A percentile compares a stretch with the other conserved stretches of the same genome.
These are phyloP conservation scores for Papiliotrema terrestris DNA, from an alignment of 1,284 basidiomycete species.

Conservation along the genomic window DNA sequence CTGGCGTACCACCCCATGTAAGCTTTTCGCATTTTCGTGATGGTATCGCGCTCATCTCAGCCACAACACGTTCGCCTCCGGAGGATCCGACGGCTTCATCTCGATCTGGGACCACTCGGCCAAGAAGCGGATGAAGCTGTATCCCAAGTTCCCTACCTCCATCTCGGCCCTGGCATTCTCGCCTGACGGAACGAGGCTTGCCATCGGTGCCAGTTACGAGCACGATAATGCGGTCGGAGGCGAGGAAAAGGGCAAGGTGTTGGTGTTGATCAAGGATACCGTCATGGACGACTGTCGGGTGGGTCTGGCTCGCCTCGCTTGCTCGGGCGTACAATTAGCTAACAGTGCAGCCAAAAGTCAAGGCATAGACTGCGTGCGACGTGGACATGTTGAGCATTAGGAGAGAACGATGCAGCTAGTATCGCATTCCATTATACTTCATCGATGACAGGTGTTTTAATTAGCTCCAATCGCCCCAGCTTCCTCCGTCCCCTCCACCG, in stretches of 20 bases:
- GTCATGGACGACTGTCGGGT: conserved; percentile 51
- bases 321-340: not conserved
- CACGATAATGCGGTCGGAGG: conserved; percentile 66
- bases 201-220: conserved; percentile 80
- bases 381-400: not conserved
- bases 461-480: conserved; percentile 31
- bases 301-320: conserved; percentile 11
- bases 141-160: conserved; percentile 69
- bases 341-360: conserved; percentile 28
- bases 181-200: conserved; percentile 73
- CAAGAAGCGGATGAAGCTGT: conserved; percentile 90
- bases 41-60: conserved; percentile 47
- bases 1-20: conserved; percentile 89
- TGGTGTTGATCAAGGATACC: conserved; percentile 46
- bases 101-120: conserved; percentile 96
- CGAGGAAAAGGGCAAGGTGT: conserved; percentile 35
- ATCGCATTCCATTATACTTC: not conserved
- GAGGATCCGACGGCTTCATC: conserved; percentile 85
- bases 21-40: conserved; percentile 27
- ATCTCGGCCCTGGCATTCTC: conserved; percentile 76
- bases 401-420: not conserved
- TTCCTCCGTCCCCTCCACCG: conserved; percentile 22
- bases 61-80: conserved; percentile 91
- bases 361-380: conserved; percentile 17
- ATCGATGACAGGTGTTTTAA: not conserved